Evolutionary conservation across 164 flowering plant species (phyloP).

Genomic region (Stephania cephalantha): DNA sequence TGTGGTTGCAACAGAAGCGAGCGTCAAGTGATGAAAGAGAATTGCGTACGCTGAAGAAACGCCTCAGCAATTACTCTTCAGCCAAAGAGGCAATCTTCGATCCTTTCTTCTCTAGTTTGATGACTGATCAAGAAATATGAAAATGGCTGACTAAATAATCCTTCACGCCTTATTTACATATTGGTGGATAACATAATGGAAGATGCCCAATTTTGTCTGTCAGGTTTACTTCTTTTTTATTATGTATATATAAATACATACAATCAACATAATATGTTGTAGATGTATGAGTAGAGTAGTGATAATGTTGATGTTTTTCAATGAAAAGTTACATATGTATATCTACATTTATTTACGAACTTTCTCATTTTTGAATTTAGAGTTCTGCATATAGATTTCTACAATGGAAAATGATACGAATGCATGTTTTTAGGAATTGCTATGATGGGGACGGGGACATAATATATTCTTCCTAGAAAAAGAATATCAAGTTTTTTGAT

Average conservation of each 20-base stretch:
- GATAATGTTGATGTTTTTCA: neutral
- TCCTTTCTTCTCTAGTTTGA: conserved; percentile 57
- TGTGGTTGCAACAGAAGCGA: conserved; percentile 40
- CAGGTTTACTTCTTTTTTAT: neutral
- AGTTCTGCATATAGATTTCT: neutral
- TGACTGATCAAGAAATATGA: conserved; percentile 27
- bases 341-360: no score
- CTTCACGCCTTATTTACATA: neutral
- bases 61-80: conserved; percentile 49
- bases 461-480: neutral
- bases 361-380: no score
- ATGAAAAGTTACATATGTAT: no score
- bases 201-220: neutral
- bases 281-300: neutral
- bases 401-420: neutral
- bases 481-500: neutral
- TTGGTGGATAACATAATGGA: no score
- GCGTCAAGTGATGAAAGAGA: conserved; percentile 66
- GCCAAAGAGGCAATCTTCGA: conserved; percentile 72
- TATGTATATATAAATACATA: neutral
- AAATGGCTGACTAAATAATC: neutral
- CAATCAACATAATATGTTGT: neutral
- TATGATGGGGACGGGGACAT: neutral
- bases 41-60: conserved; percentile 74
- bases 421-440: neutral